Percentiles rank a stretch among this genome's conserved stretches.
Evolutionary conservation across 768 basidiomycete genomes (phyloP).

Genomic region (Pleurotus djamor): DNA sequence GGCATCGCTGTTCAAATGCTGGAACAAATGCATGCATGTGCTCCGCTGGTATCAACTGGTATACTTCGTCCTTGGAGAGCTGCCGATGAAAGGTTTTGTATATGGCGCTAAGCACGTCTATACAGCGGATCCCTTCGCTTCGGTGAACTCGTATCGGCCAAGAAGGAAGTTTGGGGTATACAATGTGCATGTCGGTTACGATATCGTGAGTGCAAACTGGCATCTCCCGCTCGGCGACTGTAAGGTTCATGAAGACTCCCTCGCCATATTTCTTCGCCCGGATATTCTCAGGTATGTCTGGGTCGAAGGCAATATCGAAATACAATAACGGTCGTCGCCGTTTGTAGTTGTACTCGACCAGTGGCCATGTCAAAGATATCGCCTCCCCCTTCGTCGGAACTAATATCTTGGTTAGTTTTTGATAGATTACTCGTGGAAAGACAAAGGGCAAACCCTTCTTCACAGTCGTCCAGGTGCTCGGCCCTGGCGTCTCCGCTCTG

Average conservation of each 20-base stretch:
- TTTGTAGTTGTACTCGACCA: conserved; percentile 21
- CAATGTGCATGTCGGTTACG: conserved; percentile 49
- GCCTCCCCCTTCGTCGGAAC: conserved; percentile 2
- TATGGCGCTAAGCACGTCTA: conserved; percentile 60
- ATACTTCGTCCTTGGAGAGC: conserved; percentile 42
- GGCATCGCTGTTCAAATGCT: conserved; percentile 46
- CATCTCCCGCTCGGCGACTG: conserved; percentile 36
- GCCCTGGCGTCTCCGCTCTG: conserved; percentile 4
- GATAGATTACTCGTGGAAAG: background rate
- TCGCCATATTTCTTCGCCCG: conserved; percentile 16
- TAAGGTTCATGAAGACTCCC: conserved; percentile 19
- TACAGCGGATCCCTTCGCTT: conserved; percentile 42
- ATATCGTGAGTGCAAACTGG: conserved; percentile 38
- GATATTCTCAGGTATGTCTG: conserved; percentile 17
- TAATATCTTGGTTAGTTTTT: background rate
- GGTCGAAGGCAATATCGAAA: conserved; percentile 51
- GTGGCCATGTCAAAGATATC: conserved; percentile 11
- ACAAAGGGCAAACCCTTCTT: conserved; percentile 2
- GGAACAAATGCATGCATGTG: conserved; percentile 26
- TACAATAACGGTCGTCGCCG: conserved; percentile 34
- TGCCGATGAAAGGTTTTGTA: conserved; percentile 43
- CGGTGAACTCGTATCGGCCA: conserved; percentile 43
- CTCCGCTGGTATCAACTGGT: conserved; percentile 14
- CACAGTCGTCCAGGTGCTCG: conserved; percentile 1
- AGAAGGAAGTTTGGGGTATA: conserved; percentile 31